These are phyloP conservation scores for Saccharomycopsis amapae DNA, from an alignment of 805 yeast genomes.

Conservation along the genomic window DNA sequence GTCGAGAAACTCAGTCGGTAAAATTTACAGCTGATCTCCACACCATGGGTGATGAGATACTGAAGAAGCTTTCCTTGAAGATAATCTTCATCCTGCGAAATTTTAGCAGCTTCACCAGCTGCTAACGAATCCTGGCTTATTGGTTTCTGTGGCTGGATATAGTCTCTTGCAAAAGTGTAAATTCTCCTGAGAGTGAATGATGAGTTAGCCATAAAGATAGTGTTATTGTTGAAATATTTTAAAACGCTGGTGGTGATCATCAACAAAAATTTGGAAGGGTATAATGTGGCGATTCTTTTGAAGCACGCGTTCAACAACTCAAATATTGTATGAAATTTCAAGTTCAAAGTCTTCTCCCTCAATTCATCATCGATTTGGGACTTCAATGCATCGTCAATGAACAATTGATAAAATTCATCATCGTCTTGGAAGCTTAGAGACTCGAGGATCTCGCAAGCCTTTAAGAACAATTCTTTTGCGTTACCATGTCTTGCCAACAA, in stretches of 20 bases:
- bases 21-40: conserved; percentile 34
- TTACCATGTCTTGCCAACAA: conserved; percentile 63
- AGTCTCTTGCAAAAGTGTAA: conserved; percentile 56
- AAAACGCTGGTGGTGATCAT: conserved; percentile 58
- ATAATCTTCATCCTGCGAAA: conserved; percentile 48
- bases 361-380: conserved; percentile 13
- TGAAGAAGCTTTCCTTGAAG: conserved; percentile 61
- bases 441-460: conserved; percentile 57
- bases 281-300: conserved; percentile 54
- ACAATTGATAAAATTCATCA: conserved; percentile 12
- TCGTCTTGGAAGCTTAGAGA: conserved; percentile 28
- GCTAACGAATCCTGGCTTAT: not conserved
- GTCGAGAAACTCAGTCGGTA: conserved; percentile 27
- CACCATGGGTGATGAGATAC: conserved; percentile 49
- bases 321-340: conserved; percentile 58
- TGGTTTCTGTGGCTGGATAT: conserved; percentile 41
- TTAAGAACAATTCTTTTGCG: conserved; percentile 71
- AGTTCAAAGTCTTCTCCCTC: conserved; percentile 31
- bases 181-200: conserved; percentile 52
- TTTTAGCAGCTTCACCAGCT: conserved; percentile 29
- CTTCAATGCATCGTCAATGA: conserved; percentile 14
- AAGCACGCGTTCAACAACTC: conserved; percentile 58
- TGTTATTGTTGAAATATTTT: conserved; percentile 41
- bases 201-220: conserved; percentile 29
- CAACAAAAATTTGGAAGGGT: conserved; percentile 74